A percentile compares a stretch with the other conserved stretches of the same genome.
Conservation (phyloP, 1,284 basidiomycete genomes). For the Fomitopsis betulina region DNA sequence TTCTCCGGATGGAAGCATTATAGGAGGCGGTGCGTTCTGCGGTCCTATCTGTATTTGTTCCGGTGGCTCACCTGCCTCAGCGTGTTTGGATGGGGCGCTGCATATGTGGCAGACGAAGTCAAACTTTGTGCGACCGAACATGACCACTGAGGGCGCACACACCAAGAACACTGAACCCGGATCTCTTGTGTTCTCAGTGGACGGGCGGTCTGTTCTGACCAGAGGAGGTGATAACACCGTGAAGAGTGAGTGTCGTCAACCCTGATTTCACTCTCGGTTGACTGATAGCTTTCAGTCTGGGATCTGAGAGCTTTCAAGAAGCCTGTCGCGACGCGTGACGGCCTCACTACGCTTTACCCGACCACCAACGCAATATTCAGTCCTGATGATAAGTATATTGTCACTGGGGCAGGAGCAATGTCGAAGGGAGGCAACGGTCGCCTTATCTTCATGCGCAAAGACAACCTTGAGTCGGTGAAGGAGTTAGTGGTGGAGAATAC, state of each 20-base stretch:
- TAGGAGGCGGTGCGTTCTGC: constrained; percentile 71
- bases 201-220: constrained; percentile 78
- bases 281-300: constrained; percentile 66
- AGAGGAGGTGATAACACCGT: constrained; percentile 92
- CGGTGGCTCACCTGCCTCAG: constrained; percentile 33
- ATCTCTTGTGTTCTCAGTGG: constrained; percentile 79
- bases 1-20: constrained; percentile 79
- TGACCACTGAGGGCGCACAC: constrained; percentile 85
- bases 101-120: constrained; percentile 92
- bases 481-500: constrained; percentile 65
- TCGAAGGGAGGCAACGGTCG: constrained; percentile 65
- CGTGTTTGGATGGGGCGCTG: constrained; percentile 86
- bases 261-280: constrained; percentile 1
- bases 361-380: constrained; percentile 92
- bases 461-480: constrained; percentile 64
- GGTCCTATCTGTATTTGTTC: not conserved
- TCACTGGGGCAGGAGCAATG: constrained; percentile 75
- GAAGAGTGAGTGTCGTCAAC: constrained; percentile 61
- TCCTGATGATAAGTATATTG: constrained; percentile 81
- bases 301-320: constrained; percentile 87
- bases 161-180: constrained; percentile 79
- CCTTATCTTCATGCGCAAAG: constrained; percentile 70
- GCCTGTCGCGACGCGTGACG: constrained; percentile 65
- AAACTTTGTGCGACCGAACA: constrained; percentile 88
- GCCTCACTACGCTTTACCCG: constrained; percentile 78